phyloP scores from a whole-genome alignment of 345 rosid species.

The Kernera saxatilis region DNA sequence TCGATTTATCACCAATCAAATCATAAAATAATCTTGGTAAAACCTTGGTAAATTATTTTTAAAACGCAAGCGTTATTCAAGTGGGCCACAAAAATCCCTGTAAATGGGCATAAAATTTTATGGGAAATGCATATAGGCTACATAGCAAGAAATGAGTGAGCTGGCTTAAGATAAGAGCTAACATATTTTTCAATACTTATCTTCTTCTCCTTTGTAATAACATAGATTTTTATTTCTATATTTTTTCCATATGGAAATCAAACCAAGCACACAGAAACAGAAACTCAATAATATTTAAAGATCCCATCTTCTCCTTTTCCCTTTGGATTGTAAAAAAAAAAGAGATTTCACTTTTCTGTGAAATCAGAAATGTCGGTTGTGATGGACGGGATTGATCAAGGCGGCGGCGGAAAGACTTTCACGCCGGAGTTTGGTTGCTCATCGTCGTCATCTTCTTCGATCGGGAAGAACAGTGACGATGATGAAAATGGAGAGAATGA shows the following conservation, averaged over 20 bases:
- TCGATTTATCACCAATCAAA: no score
- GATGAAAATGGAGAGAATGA: constrained; percentile 39
- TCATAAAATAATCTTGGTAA: no score
- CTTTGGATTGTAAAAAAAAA: neutral
- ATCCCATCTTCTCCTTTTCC: constrained; percentile 1
- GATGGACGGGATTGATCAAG: constrained; percentile 11
- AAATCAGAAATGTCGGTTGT: constrained; percentile 23
- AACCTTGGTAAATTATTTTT: no score
- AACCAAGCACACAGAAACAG: neutral
- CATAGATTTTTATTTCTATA: neutral
- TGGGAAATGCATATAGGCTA: neutral
- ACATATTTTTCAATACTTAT: neutral
- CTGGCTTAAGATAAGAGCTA: constrained; percentile 14
- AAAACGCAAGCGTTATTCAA: no score
- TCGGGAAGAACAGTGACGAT: constrained; percentile 46
- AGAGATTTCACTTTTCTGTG: neutral
- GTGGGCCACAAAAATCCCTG: neutral
- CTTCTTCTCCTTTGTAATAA: neutral
- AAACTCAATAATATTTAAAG: neutral
- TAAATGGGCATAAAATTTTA: neutral
- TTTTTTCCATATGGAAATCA: neutral
- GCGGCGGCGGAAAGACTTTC: neutral
- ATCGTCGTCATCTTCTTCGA: constrained; percentile 36
- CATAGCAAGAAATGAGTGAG: constrained; percentile 1
- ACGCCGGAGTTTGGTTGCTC: neutral